Base-by-base conservation (phyloP, 1,139 yeast genomes). In the Geotrichum bryndzae region DNA sequence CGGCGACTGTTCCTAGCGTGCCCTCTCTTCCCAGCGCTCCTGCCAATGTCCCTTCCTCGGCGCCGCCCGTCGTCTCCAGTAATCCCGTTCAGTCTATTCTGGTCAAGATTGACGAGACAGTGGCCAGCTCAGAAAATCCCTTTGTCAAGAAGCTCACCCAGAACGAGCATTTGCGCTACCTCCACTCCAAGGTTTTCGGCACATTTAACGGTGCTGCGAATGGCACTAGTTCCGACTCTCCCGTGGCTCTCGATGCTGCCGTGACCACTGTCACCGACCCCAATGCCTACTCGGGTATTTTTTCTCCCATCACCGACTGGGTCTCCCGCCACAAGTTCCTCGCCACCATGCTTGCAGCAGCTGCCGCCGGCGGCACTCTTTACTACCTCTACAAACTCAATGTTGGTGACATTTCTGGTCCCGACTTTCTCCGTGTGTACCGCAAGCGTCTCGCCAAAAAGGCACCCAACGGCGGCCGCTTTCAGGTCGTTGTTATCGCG, bases 401-500 rank as follows among this genome's bases (percentile, higher is more conserved):
- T 61, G 51, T 54, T 57, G 62, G 60, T 53, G 59, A 60, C 33
- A 50, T 54, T 52, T 53, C 63, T 23, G 57, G 64, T 60, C 61
- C 63, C 56, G 57, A 55, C 48, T 51, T 58, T 53, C 58, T 56
- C 56, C 62, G 56, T 38, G 51, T 52, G 27, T 55, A 29, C 15
- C 64, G 57, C 53, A 61, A 66, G 56, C 77, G 96, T 68, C 77
- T 86, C 63, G 96, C 91, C 0, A 79, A 81, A 4, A 80, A 84
- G 64, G 77, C 89, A 48, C 68, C 82, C 8, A 86, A 86, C 66
- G 96, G 95, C 0, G 89, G 90, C 2, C 76, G 96, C 54, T 80
- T 82, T 63, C 95, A 89, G 68, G 94, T 88, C 6, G 83, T 89
- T 0, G 77, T 90, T 35, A 76, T 90, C 5, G 81, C 90, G 1